Evolutionary conservation across 768 basidiomycete genomes (phyloP).

Genomic region (Strobilomyces confusus): DNA sequence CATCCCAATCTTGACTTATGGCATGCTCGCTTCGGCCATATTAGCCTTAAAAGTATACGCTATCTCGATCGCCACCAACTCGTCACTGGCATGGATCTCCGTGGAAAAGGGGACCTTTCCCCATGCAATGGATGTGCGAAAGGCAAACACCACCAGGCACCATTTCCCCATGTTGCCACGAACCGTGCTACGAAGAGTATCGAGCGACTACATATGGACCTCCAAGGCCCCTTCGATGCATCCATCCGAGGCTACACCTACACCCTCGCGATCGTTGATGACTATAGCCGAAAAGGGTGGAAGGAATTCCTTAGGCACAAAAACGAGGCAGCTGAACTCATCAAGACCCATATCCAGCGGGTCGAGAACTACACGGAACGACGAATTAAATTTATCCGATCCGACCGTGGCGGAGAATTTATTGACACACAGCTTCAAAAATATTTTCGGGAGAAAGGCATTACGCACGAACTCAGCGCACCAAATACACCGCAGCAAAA

Average conservation of each 20-base stretch:
- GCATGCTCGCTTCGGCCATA: constrained; percentile 5
- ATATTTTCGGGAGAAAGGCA: background rate
- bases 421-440: background rate
- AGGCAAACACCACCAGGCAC: constrained; percentile 10
- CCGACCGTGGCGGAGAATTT: background rate
- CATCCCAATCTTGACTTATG: constrained; percentile 7
- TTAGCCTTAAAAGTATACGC: constrained; percentile 2
- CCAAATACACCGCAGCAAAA: background rate
- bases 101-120: background rate
- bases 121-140: constrained; percentile 7
- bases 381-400: background rate
- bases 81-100: constrained; percentile 3
- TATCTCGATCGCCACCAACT: constrained; percentile 7
- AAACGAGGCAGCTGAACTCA: background rate
- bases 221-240: background rate
- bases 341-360: background rate
- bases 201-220: background rate
- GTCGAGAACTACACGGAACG: background rate
- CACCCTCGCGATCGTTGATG: constrained; percentile 3
- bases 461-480: background rate
- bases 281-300: constrained; percentile 10
- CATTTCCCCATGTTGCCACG: background rate
- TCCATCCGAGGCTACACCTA: constrained; percentile 7
- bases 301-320: constrained; percentile 10
- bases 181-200: background rate